phyloP scores from a whole-genome alignment of 2,329 filamentous ascomycete species.

The Aspergillus vadensis region DNA sequence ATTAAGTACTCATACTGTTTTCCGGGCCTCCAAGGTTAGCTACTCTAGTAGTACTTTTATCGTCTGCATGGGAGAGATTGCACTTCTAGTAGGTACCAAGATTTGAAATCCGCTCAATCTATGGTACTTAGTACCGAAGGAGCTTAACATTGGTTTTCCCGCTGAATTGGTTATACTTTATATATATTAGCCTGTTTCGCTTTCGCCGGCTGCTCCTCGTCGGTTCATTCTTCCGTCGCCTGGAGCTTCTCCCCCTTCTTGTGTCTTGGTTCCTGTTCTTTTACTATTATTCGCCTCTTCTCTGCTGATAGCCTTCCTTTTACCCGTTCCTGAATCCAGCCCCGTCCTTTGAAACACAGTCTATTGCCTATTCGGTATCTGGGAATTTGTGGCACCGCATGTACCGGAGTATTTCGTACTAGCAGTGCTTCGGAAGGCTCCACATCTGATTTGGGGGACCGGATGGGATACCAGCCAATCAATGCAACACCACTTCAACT shows the following conservation, averaged over 20 bases:
- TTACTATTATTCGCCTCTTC: background rate
- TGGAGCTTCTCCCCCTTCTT: background rate
- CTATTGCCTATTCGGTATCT: background rate
- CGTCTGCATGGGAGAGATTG: too few species aligned
- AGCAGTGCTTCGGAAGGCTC: background rate
- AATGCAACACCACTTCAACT: slow-evolving; percentile 14
- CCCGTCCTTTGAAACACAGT: background rate
- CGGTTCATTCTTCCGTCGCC: too few species aligned
- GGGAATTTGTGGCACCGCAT: background rate
- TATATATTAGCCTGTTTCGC: too few species aligned
- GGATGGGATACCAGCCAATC: slow-evolving; percentile 31
- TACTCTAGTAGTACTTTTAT: too few species aligned
- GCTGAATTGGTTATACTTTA: too few species aligned
- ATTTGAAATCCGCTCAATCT: too few species aligned
- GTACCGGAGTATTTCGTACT: slow-evolving; percentile 3
- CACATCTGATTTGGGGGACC: slow-evolving; percentile 10
- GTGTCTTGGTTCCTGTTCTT: background rate
- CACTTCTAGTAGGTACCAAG: too few species aligned
- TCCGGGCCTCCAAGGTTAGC: too few species aligned
- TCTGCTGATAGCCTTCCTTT: background rate
- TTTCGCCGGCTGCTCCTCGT: too few species aligned
- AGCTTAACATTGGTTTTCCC: too few species aligned
- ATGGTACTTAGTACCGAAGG: too few species aligned
- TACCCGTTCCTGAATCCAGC: slow-evolving; percentile 3
- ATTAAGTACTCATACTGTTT: too few species aligned